A percentile compares a stretch with the other conserved stretches of the same genome.
These are phyloP conservation scores for Lyophyllum atratum DNA, from an alignment of 768 basidiomycete species.

Conservation along the genomic window DNA sequence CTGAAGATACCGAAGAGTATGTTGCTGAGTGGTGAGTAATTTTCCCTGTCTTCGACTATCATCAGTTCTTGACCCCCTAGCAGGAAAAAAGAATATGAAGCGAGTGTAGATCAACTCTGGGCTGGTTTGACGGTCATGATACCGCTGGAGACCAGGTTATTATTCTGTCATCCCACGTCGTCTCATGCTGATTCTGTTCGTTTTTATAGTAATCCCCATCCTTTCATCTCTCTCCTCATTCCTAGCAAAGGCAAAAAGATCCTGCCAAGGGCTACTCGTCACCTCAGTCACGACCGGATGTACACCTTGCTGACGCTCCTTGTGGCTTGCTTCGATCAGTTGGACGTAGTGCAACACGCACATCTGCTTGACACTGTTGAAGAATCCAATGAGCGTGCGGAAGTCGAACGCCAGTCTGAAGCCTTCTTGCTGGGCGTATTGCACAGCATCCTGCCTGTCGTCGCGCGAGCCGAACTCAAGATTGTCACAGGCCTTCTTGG, in stretches of 20 bases:
- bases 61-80: neutral
- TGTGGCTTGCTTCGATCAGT: constrained; percentile 90
- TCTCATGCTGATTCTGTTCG: neutral
- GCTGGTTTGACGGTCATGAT: constrained; percentile 81
- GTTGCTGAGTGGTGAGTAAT: constrained; percentile 46
- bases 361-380: constrained; percentile 67
- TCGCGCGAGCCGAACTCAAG: constrained; percentile 77
- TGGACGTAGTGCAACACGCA: constrained; percentile 87
- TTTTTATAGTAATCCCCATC: constrained; percentile 81
- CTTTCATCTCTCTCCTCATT: constrained; percentile 89
- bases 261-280: constrained; percentile 84
- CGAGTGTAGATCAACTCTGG: constrained; percentile 75
- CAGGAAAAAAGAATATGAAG: constrained; percentile 62
- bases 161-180: constrained; percentile 12
- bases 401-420: constrained; percentile 88
- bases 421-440: constrained; percentile 84
- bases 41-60: neutral
- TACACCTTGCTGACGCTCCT: constrained; percentile 88
- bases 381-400: constrained; percentile 60
- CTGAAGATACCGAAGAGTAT: constrained; percentile 55
- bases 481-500: constrained; percentile 87
- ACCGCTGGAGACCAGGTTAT: constrained; percentile 89
- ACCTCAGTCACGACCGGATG: constrained; percentile 77
- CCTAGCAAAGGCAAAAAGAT: constrained; percentile 93
- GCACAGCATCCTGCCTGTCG: constrained; percentile 82